Evolutionary conservation across 768 basidiomycete genomes (phyloP).

Genomic region (Boletales sp.): DNA sequence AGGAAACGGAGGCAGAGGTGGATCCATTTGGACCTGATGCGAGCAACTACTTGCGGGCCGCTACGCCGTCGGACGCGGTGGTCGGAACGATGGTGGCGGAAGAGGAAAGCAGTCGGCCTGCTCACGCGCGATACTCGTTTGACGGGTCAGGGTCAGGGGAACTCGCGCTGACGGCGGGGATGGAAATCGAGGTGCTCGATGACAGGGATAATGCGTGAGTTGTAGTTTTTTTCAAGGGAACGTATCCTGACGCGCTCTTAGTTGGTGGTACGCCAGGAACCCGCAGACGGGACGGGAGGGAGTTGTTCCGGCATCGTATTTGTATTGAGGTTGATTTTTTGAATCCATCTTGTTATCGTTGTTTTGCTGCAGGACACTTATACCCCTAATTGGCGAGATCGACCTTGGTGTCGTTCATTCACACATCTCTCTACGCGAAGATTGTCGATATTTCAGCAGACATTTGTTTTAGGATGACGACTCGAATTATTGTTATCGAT

Average conservation of each 20-base stretch:
- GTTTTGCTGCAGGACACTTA: slow-evolving; percentile 29
- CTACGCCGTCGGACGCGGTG: slow-evolving; percentile 75
- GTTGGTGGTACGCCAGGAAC: slow-evolving; percentile 95
- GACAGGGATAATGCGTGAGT: slow-evolving; percentile 78
- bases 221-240: not conserved
- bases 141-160: slow-evolving; percentile 79
- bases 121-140: slow-evolving; percentile 80
- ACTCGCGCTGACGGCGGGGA: slow-evolving; percentile 61
- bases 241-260: slow-evolving; percentile 28
- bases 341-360: slow-evolving; percentile 27
- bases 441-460: slow-evolving; percentile 14
- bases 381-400: slow-evolving; percentile 38
- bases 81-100: slow-evolving; percentile 58
- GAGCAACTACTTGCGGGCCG: slow-evolving; percentile 74
- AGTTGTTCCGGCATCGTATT: slow-evolving; percentile 87
- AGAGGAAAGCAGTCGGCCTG: slow-evolving; percentile 63
- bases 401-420: slow-evolving; percentile 36
- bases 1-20: slow-evolving; percentile 36
- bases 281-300: slow-evolving; percentile 77
- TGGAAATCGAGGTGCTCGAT: slow-evolving; percentile 73
- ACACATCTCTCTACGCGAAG: slow-evolving; percentile 24
- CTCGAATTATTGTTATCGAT: slow-evolving; percentile 9
- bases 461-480: slow-evolving; percentile 8
- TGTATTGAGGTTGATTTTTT: slow-evolving; percentile 55
- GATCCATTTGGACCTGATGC: slow-evolving; percentile 70